A percentile compares a stretch with the other conserved stretches of the same genome.
Evolutionary conservation across 2,329 filamentous ascomycete species (phyloP).

Genomic region (Annulohypoxylon truncatum): DNA sequence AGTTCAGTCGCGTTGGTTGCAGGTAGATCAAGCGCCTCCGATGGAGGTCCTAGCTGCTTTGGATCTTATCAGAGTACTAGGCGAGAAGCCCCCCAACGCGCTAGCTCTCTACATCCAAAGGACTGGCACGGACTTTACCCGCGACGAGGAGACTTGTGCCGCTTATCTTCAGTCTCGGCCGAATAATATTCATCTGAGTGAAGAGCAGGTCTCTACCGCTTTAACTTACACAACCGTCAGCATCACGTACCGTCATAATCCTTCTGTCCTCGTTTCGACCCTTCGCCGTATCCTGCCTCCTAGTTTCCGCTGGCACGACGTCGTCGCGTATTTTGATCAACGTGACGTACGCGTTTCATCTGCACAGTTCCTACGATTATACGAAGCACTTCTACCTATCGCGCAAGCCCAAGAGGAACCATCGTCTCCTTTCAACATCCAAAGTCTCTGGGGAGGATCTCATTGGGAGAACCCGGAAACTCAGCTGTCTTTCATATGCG

Average conservation of each 20-base stretch:
- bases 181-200: slow-evolving; percentile 72
- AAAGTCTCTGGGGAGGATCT: slow-evolving; percentile 85
- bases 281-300: slow-evolving; percentile 70
- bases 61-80: slow-evolving; percentile 74
- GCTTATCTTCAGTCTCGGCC: slow-evolving; percentile 65
- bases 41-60: slow-evolving; percentile 76
- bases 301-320: slow-evolving; percentile 75
- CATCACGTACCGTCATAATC: slow-evolving; percentile 64
- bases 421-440: slow-evolving; percentile 77
- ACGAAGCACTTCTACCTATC: slow-evolving; percentile 80
- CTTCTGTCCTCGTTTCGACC: slow-evolving; percentile 69
- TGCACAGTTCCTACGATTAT: slow-evolving; percentile 83
- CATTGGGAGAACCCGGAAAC: slow-evolving; percentile 87
- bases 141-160: slow-evolving; percentile 75
- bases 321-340: slow-evolving; percentile 84
- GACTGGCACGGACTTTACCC: slow-evolving; percentile 79
- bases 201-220: slow-evolving; percentile 84
- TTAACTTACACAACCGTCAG: slow-evolving; percentile 75
- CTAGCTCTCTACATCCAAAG: slow-evolving; percentile 77
- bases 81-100: slow-evolving; percentile 65
- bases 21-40: slow-evolving; percentile 72
- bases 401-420: slow-evolving; percentile 67
- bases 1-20: slow-evolving; percentile 75
- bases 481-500: slow-evolving; percentile 92
- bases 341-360: slow-evolving; percentile 80